Base-by-base conservation (phyloP, 306 rosid genomes). In the Rubus parviflorus region DNA sequence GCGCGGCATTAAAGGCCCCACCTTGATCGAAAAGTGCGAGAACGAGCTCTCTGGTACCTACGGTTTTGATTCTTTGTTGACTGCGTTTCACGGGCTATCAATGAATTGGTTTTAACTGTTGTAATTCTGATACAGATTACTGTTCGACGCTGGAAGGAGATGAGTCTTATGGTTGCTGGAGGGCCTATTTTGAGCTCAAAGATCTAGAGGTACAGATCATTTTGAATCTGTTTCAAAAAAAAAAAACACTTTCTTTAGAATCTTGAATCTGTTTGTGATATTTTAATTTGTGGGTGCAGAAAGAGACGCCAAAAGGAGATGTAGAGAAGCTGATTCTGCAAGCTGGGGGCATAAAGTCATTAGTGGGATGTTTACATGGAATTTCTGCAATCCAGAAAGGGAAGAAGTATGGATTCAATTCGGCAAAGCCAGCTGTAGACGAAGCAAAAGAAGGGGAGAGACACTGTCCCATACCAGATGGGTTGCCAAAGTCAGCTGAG, bases 71-170 rank as follows among this genome's bases (percentile, higher is more conserved):
- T 60, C 8, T 30, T 30, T 14, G 4, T 2, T 13, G 11, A 3
- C 7, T 68, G 7, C 3, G 51, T 46, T 10, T 46, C 51, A 0
- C 9, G 7, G 14, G 12, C 11, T 1, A 58, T 23, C 63, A 11
- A 58, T 58, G 65, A 58, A 15, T 1, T 23, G 4, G 40, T 62
- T 30, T 5, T 62, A 30, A 11, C 8, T 72, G 3, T 25, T 41
- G 38, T 56, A 40, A 38, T 17, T 15, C 37, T 46, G 69, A 2
- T 66, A 37, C 84, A 90, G 98, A 94, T 75, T 94, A 92, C 42
- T 94, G 98, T 80, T 89, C 90, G 5, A 85, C 90, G 58, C 84
- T 94, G 54, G 97, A 92, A 83, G 98, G 98, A 77, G 98, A 94
- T 20, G 86, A 92, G 56, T 92, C 89, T 15, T 90, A 90, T 75